These are phyloP conservation scores for Asterionellopsis glacialis DNA, from an alignment of 108 stramenopile genomes.

Conservation along the genomic window DNA sequence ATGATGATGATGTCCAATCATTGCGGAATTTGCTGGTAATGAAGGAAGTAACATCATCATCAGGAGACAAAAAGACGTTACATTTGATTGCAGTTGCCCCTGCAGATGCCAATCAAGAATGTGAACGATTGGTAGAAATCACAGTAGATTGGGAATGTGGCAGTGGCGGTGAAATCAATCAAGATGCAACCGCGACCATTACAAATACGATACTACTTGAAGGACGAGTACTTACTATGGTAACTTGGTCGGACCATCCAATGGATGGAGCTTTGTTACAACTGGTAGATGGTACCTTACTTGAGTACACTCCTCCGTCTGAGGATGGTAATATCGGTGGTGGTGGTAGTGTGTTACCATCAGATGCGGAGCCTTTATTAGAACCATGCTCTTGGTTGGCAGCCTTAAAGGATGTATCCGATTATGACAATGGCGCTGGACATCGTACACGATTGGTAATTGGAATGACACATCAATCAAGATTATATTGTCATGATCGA, in stretches of 20 bases:
- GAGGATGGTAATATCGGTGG: not conserved
- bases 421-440: constrained; percentile 14
- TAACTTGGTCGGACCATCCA: constrained; percentile 64
- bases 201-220: constrained; percentile 34
- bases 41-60: not conserved
- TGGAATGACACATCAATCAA: constrained; percentile 57
- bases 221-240: constrained; percentile 51
- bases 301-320: constrained; percentile 41
- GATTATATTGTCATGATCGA: constrained; percentile 77
- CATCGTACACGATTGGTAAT: constrained; percentile 42
- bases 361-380: constrained; percentile 54
- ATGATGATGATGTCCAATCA: constrained; percentile 5
- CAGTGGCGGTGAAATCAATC: too few species aligned
- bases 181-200: constrained; percentile 20
- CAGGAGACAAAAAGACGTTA: too few species aligned
- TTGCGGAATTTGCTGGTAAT: constrained; percentile 23
- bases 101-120: constrained; percentile 4
- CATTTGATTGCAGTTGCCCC: constrained; percentile 23
- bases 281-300: constrained; percentile 55
- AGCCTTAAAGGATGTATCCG: constrained; percentile 40
- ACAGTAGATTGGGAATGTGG: constrained; percentile 16
- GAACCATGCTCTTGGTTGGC: constrained; percentile 84
- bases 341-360: constrained; percentile 30
- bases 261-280: constrained; percentile 55
- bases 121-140: constrained; percentile 53